These are phyloP conservation scores for Hysterium pulicare DNA, from an alignment of 2,329 filamentous ascomycete species.

Conservation along the genomic window DNA sequence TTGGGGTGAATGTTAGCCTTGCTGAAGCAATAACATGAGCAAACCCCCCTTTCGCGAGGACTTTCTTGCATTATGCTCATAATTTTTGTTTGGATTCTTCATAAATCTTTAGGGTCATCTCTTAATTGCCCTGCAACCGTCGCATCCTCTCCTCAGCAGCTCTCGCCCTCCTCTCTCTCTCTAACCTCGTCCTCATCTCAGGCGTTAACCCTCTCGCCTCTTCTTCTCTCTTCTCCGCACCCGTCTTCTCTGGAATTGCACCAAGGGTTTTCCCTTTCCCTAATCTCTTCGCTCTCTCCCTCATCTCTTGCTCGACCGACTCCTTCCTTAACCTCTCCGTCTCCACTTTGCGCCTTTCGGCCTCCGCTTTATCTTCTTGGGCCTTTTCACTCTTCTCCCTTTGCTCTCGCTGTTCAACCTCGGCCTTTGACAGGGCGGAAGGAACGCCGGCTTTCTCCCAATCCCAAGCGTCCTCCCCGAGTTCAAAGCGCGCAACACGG, in stretches of 20 bases:
- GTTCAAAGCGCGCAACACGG: slow-evolving; percentile 75
- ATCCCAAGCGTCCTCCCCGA: slow-evolving; percentile 72
- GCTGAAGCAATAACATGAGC: too few species aligned
- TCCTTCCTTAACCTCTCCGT: slow-evolving; percentile 66
- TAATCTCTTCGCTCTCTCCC: slow-evolving; percentile 48
- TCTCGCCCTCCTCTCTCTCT: slow-evolving; percentile 83
- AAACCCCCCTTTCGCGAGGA: too few species aligned
- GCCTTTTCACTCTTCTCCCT: slow-evolving; percentile 68
- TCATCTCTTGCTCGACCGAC: slow-evolving; percentile 48
- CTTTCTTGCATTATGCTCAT: too few species aligned
- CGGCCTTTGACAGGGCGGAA: slow-evolving; percentile 63
- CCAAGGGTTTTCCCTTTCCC: slow-evolving; percentile 54
- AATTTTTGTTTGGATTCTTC: too few species aligned
- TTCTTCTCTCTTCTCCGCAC: slow-evolving; percentile 77
- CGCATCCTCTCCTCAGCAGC: slow-evolving; percentile 86
- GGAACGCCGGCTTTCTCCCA: slow-evolving; percentile 79
- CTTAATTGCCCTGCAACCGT: slow-evolving; percentile 40
- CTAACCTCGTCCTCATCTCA: slow-evolving; percentile 79
- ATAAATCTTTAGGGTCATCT: too few species aligned
- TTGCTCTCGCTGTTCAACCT: slow-evolving; percentile 67
- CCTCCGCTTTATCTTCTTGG: slow-evolving; percentile 59
- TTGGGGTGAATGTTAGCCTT: too few species aligned
- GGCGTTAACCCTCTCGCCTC: slow-evolving; percentile 80
- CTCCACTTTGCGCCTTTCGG: slow-evolving; percentile 67
- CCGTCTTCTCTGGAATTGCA: slow-evolving; percentile 62